Conservation (phyloP, 2,329 filamentous ascomycete species). For the Neurospora crassa region DNA sequence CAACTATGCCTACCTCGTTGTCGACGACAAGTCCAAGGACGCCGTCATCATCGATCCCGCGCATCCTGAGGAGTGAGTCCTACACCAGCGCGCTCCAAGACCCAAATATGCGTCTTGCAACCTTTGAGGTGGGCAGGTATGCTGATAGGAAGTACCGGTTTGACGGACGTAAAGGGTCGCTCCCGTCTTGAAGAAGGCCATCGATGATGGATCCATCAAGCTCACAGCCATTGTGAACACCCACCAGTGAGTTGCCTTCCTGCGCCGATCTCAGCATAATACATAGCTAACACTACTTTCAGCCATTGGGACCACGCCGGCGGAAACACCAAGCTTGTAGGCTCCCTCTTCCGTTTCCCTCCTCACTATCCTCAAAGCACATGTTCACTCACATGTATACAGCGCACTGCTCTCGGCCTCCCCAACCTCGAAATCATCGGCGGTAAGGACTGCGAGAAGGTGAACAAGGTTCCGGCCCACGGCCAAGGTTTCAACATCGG, state of each 20-base stretch:
- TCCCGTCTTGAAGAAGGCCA: slow-evolving; percentile 62
- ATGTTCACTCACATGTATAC: not conserved
- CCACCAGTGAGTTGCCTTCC: slow-evolving; percentile 66
- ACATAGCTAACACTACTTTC: not conserved
- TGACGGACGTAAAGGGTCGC: slow-evolving; percentile 35
- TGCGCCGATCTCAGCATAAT: too few relatives aligned
- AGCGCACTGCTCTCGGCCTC: slow-evolving; percentile 36
- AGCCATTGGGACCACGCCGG: slow-evolving; percentile 94
- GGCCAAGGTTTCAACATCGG: slow-evolving; percentile 75
- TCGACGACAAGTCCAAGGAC: slow-evolving; percentile 70
- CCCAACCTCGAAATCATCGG: slow-evolving; percentile 69
- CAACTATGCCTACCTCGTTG: slow-evolving; percentile 78
- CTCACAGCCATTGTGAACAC: slow-evolving; percentile 90
- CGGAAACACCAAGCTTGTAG: slow-evolving; percentile 74
- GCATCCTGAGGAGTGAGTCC: slow-evolving; percentile 61
- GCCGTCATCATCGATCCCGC: slow-evolving; percentile 74
- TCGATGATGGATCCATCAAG: slow-evolving; percentile 63
- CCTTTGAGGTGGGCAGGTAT: not conserved
- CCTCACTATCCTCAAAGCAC: not conserved
- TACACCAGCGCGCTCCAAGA: not conserved
- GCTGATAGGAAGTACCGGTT: not conserved
- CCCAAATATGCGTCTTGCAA: not conserved
- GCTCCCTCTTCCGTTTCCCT: slow-evolving; percentile 13
- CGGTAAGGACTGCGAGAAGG: slow-evolving; percentile 74
- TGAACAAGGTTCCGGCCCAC: slow-evolving; percentile 67